phyloP scores from a whole-genome alignment of 2,329 filamentous ascomycete species.

The Stagonosporopsis chrysanthemi region DNA sequence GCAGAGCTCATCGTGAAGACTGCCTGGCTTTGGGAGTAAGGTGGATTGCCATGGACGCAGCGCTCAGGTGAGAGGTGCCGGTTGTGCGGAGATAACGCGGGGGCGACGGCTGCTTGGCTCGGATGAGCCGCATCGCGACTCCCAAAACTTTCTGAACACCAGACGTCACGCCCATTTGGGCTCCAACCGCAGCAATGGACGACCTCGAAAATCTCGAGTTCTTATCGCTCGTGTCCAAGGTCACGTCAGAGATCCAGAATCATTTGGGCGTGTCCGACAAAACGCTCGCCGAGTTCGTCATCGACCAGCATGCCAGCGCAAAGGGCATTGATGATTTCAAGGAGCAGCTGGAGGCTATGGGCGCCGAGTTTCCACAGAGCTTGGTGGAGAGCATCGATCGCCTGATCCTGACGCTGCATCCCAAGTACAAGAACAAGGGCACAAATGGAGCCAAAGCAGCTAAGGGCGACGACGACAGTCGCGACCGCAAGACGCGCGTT shows the following conservation, averaged over 20 bases:
- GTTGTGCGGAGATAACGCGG: conserved; percentile 13
- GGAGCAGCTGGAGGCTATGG: conserved; percentile 74
- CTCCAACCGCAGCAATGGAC: conserved; percentile 67
- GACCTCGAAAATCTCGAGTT: conserved; percentile 91
- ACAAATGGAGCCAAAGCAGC: conserved; percentile 46
- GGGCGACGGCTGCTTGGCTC: conserved; percentile 17
- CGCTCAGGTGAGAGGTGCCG: conserved; percentile 1
- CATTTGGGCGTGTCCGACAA: conserved; percentile 92
- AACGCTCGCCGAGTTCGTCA: conserved; percentile 94
- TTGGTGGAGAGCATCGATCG: conserved; percentile 92
- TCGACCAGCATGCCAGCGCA: conserved; percentile 84
- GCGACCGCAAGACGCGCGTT: conserved; percentile 80
- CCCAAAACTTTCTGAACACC: conserved; percentile 8
- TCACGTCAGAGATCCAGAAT: conserved; percentile 93
- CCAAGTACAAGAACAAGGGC: conserved; percentile 74
- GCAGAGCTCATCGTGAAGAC: conserved; percentile 24
- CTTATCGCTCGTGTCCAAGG: conserved; percentile 91
- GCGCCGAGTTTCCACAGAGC: conserved; percentile 83
- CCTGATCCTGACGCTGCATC: conserved; percentile 87
- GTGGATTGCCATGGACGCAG: not conserved
- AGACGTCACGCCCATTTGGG: conserved; percentile 6
- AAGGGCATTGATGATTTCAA: conserved; percentile 76
- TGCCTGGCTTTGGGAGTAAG: not conserved
- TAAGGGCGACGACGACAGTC: conserved; percentile 59
- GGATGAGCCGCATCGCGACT: conserved; percentile 9